A percentile compares a stretch with the other conserved stretches of the same genome.
Evolutionary conservation across 139 green algal species (phyloP).

Genomic region (Asterochloris erici): DNA sequence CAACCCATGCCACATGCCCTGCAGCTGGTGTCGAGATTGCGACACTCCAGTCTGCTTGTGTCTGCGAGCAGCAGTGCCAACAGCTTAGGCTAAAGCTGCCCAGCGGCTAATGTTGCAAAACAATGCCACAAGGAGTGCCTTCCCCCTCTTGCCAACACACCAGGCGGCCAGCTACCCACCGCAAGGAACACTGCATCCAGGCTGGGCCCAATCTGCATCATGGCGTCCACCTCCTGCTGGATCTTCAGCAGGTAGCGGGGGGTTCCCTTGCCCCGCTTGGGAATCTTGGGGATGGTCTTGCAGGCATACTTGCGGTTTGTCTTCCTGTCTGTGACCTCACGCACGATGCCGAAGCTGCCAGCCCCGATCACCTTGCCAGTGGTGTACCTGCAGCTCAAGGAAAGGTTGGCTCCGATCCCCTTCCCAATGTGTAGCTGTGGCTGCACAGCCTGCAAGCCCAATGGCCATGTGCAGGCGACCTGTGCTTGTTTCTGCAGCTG

Average conservation of each 20-base stretch:
- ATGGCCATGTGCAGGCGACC: not conserved
- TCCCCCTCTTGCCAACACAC: too few species aligned
- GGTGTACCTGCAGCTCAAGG: slow-evolving; percentile 44
- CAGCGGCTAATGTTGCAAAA: not conserved
- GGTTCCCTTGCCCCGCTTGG: slow-evolving; percentile 68
- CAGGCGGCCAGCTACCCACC: slow-evolving; percentile 19
- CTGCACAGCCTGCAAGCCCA: not conserved
- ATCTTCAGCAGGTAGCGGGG: slow-evolving; percentile 92
- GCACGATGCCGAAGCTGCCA: slow-evolving; percentile 87
- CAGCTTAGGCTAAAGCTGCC: not conserved
- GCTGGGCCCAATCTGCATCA: slow-evolving; percentile 82
- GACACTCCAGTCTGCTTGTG: too few species aligned
- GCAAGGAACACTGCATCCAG: slow-evolving; percentile 80
- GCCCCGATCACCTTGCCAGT: slow-evolving; percentile 78
- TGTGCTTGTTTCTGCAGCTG: not conserved
- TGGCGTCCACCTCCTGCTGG: slow-evolving; percentile 88
- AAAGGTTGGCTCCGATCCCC: not conserved
- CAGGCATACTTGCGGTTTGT: slow-evolving; percentile 60
- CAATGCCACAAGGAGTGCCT: not conserved
- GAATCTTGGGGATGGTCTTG: slow-evolving; percentile 85
- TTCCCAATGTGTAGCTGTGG: not conserved
- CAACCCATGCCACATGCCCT: too few species aligned
- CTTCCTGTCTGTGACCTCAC: slow-evolving; percentile 58
- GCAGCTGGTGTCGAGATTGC: too few species aligned
- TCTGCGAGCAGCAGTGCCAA: too few species aligned